These are phyloP conservation scores for Dimargaris xerosporica DNA, from an alignment of 192 early-diverging fungal species.

Conservation along the genomic window DNA sequence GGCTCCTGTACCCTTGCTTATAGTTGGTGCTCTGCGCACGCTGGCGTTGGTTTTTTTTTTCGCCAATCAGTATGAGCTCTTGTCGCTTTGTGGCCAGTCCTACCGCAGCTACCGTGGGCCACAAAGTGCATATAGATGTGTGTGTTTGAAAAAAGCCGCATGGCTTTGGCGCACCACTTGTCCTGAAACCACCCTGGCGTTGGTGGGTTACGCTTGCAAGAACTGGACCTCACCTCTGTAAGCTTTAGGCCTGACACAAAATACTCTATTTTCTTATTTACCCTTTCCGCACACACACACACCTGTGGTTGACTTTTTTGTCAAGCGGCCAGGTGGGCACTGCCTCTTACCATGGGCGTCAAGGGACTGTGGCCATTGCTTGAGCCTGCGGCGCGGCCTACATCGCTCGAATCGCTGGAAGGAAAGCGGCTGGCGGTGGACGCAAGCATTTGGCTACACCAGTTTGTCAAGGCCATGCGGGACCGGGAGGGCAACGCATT, in stretches of 20 bases:
- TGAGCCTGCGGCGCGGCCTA: conserved; percentile 57
- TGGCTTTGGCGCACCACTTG: background rate
- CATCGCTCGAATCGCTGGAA: conserved; percentile 61
- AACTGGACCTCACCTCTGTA: background rate
- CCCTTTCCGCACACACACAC: background rate
- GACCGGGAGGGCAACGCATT: conserved; percentile 74
- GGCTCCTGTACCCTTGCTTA: too few species aligned
- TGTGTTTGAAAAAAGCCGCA: background rate
- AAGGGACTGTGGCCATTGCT: conserved; percentile 84
- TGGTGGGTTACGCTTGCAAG: background rate
- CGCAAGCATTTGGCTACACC: conserved; percentile 95
- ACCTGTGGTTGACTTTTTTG: background rate
- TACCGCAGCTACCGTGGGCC: background rate
- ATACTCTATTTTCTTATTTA: background rate
- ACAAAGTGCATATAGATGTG: background rate
- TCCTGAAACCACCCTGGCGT: background rate
- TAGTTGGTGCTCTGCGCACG: too few species aligned
- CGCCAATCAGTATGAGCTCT: too few species aligned
- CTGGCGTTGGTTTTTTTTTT: too few species aligned
- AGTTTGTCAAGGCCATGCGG: conserved; percentile 89
- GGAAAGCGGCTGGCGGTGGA: conserved; percentile 76
- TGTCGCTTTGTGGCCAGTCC: too few species aligned
- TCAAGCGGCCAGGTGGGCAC: background rate
- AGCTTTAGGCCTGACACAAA: background rate
- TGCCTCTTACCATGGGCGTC: conserved; percentile 60